These are phyloP conservation scores for Dissophora ornata DNA, from an alignment of 192 early-diverging fungal species.

Conservation along the genomic window DNA sequence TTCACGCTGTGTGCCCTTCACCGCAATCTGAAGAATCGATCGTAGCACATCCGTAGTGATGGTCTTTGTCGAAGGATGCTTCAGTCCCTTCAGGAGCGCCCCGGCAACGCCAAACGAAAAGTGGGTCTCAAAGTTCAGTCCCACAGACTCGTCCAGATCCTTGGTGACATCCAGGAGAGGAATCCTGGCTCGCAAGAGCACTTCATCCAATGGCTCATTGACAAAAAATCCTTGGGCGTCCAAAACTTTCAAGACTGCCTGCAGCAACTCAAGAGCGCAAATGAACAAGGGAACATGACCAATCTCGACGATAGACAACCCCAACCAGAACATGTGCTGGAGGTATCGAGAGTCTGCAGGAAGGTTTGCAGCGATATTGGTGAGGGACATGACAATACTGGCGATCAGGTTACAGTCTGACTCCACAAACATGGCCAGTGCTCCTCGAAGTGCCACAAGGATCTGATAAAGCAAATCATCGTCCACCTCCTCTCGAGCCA, in stretches of 20 bases:
- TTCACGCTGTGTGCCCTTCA: conserved; percentile 58
- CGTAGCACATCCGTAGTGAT: conserved; percentile 76
- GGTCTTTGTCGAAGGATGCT: conserved; percentile 78
- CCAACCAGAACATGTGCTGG: conserved; percentile 91
- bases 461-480: conserved; percentile 96
- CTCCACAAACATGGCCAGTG: conserved; percentile 87
- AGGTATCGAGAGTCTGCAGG: conserved; percentile 87
- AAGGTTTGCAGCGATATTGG: conserved; percentile 86
- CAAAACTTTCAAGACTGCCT: conserved; percentile 79
- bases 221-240: conserved; percentile 79
- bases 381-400: conserved; percentile 91
- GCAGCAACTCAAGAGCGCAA: conserved; percentile 74
- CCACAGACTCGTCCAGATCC: conserved; percentile 78
- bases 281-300: conserved; percentile 84
- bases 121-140: conserved; percentile 86
- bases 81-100: conserved; percentile 86
- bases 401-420: conserved; percentile 82
- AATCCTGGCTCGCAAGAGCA: conserved; percentile 76
- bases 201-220: conserved; percentile 76
- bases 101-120: conserved; percentile 89
- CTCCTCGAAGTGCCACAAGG: conserved; percentile 87
- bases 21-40: conserved; percentile 80
- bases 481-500: conserved; percentile 91
- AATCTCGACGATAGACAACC: conserved; percentile 87
- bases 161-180: conserved; percentile 78